Conservation (phyloP, 192 early-diverging fungal genomes). For the Lobosporangium transversale region DNA sequence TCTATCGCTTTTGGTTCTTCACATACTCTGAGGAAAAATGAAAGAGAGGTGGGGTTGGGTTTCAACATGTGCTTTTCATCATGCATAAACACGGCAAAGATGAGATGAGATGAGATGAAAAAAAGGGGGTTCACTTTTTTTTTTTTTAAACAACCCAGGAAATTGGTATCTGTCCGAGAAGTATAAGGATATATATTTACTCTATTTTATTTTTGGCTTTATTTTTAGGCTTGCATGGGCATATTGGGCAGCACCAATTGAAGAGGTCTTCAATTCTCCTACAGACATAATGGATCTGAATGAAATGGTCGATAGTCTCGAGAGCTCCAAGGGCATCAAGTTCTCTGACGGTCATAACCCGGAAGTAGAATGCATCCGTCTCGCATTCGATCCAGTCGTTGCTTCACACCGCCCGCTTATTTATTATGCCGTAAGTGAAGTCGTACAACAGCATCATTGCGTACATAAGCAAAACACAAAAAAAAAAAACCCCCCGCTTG, state of each 20-base stretch:
- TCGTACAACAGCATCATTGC: background rate
- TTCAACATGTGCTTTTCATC: too few relatives aligned
- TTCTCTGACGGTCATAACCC: conserved; percentile 58
- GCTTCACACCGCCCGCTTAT: conserved; percentile 66
- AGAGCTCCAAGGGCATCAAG: conserved; percentile 44
- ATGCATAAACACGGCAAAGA: too few relatives aligned
- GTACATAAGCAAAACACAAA: too few relatives aligned
- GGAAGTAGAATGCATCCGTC: conserved; percentile 61
- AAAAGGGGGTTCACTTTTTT: too few relatives aligned
- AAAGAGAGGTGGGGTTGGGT: too few relatives aligned
- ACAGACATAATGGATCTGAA: conserved; percentile 55
- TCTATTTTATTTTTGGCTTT: background rate
- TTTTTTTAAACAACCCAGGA: too few relatives aligned
- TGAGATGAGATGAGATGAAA: too few relatives aligned
- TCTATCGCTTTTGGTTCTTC: background rate
- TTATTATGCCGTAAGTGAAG: conserved; percentile 62
- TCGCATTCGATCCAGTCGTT: conserved; percentile 64
- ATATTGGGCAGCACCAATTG: conserved; percentile 56
- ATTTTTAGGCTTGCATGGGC: conserved; percentile 63
- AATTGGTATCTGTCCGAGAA: too few relatives aligned
- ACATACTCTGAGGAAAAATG: background rate
- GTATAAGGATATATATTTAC: background rate
- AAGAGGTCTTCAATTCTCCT: conserved; percentile 35
- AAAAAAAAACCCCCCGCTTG: too few relatives aligned
- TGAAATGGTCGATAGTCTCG: conserved; percentile 48